Conservation (phyloP, 2,329 filamentous ascomycete species). For the Calonectria hongkongensis region DNA sequence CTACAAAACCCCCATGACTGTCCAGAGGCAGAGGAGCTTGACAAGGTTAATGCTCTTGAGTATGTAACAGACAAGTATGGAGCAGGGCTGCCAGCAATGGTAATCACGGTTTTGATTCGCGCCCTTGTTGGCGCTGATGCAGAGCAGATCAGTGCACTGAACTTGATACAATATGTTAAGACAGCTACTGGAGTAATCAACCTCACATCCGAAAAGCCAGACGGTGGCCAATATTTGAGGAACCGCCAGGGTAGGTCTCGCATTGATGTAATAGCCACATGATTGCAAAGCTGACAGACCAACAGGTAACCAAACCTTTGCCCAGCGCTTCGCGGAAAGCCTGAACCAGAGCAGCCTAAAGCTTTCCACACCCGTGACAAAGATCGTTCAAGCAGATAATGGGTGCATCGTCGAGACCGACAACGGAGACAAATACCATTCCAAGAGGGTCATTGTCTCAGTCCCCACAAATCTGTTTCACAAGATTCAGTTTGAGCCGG, state of each 20-base stretch:
- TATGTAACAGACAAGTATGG: background rate
- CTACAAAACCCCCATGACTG: background rate
- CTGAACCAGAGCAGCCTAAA: background rate
- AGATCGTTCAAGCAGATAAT: background rate
- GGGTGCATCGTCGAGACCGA: slow-evolving; percentile 44
- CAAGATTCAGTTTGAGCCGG: slow-evolving; percentile 51
- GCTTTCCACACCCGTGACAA: slow-evolving; percentile 3
- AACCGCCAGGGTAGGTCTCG: slow-evolving; percentile 46
- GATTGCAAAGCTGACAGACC: background rate
- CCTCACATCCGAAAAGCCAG: slow-evolving; percentile 44
- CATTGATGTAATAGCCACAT: background rate
- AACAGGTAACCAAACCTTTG: slow-evolving; percentile 4
- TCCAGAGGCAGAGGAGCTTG: background rate
- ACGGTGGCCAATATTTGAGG: slow-evolving; percentile 51
- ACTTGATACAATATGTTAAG: slow-evolving; percentile 47
- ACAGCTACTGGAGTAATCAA: slow-evolving; percentile 47
- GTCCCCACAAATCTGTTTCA: slow-evolving; percentile 52
- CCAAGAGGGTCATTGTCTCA: slow-evolving; percentile 53
- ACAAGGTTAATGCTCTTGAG: background rate
- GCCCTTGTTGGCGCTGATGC: slow-evolving; percentile 2
- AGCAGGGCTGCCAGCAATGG: background rate
- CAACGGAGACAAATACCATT: slow-evolving; percentile 38
- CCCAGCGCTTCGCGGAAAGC: background rate
- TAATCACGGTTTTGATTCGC: slow-evolving; percentile 1
- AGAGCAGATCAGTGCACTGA: slow-evolving; percentile 12